These are phyloP conservation scores for Acanthamoeba rhysodes DNA, from an alignment of 208 protist genomes.

Conservation along the genomic window DNA sequence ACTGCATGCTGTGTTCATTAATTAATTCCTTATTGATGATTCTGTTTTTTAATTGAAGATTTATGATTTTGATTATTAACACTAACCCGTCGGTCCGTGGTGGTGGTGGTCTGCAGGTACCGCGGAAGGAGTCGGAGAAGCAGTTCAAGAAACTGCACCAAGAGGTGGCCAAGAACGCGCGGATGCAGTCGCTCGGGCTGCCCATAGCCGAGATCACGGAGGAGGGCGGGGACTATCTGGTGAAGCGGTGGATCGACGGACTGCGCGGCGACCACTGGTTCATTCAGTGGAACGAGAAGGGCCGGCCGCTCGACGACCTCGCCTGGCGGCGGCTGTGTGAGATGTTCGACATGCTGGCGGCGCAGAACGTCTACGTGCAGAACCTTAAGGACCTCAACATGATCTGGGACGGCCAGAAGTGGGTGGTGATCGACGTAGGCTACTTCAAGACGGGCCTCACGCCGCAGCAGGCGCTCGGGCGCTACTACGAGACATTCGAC, in stretches of 20 bases:
- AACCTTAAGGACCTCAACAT: constrained; percentile 71
- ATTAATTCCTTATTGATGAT: no score
- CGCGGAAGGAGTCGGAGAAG: constrained; percentile 65
- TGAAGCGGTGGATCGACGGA: constrained; percentile 62
- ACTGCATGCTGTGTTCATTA: no score
- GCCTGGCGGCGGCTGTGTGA: constrained; percentile 9
- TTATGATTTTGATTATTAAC: no score
- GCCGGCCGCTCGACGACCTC: constrained; percentile 14
- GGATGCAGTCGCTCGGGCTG: constrained; percentile 12
- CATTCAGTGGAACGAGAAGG: constrained; percentile 69
- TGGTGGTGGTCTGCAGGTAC: no score
- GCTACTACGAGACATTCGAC: constrained; percentile 70
- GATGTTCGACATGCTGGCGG: constrained; percentile 49
- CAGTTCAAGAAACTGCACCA: constrained; percentile 67
- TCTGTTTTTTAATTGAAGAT: no score
- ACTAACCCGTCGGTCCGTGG: no score
- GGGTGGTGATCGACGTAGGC: constrained; percentile 69
- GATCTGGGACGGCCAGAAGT: constrained; percentile 62
- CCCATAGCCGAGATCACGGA: constrained; percentile 20
- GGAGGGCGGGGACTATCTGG: constrained; percentile 68
- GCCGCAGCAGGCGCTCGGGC: constrained; percentile 45
- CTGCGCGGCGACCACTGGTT: constrained; percentile 57
- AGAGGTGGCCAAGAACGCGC: constrained; percentile 24
- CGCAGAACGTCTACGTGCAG: constrained; percentile 50
- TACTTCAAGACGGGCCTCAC: constrained; percentile 63